Percentiles rank a stretch among this genome's conserved stretches.
Evolutionary conservation across 495 filamentous ascomycete species (phyloP).

Genomic region (Extremus antarcticus): DNA sequence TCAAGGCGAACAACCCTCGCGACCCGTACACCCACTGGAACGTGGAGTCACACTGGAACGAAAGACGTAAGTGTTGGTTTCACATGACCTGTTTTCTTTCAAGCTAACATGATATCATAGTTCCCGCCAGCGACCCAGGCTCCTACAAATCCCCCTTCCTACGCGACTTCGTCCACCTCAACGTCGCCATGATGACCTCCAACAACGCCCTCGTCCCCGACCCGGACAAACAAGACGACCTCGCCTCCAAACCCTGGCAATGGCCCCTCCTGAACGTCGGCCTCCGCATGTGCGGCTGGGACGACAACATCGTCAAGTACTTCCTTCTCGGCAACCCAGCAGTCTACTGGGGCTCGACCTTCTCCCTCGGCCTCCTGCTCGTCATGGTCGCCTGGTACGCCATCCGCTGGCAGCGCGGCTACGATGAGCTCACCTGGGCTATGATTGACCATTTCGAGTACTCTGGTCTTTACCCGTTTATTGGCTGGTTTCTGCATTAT

Average conservation of each 20-base stretch:
- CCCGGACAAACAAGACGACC: constrained; percentile 96
- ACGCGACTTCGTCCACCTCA: constrained; percentile 92
- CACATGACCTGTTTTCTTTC: no score
- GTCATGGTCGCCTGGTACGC: constrained; percentile 71
- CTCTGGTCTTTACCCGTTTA: constrained; percentile 75
- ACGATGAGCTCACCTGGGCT: constrained; percentile 62
- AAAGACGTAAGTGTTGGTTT: constrained; percentile 81
- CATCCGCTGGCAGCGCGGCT: constrained; percentile 92
- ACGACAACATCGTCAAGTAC: constrained; percentile 90
- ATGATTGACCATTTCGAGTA: constrained; percentile 94
- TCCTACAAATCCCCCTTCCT: constrained; percentile 94
- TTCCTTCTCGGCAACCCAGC: constrained; percentile 94
- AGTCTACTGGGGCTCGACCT: constrained; percentile 90
- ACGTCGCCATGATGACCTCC: constrained; percentile 99
- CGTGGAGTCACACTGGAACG: constrained; percentile 88
- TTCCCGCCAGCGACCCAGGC: constrained; percentile 81
- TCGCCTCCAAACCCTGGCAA: constrained; percentile 96
- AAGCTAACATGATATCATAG: no score
- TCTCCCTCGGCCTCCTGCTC: constrained; percentile 59
- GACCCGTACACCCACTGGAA: constrained; percentile 99
- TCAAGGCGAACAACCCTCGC: constrained; percentile 81
- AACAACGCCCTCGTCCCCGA: constrained; percentile 98
- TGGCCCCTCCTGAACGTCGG: constrained; percentile 95
- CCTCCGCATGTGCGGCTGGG: constrained; percentile 97
- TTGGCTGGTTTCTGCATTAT: constrained; percentile 95